phyloP scores from a whole-genome alignment of 768 basidiomycete species.

The Russula abietina region DNA sequence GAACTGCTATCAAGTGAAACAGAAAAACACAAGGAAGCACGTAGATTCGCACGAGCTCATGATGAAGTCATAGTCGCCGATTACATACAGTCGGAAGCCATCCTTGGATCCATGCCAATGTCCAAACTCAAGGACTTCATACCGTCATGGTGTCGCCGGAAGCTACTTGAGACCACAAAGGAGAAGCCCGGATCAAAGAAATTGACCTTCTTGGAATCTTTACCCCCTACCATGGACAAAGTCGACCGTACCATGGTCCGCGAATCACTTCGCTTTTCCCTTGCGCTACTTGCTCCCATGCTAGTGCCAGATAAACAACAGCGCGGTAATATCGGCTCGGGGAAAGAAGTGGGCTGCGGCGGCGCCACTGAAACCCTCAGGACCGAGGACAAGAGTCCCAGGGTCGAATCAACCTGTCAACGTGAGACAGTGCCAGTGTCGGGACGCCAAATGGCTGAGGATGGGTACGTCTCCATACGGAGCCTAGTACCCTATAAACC shows the following conservation, averaged over 20 bases:
- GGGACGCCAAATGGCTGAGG: not conserved
- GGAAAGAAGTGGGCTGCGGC: not conserved
- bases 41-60: not conserved
- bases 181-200: not conserved
- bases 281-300: constrained; percentile 6
- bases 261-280: not conserved
- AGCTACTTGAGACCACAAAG: not conserved
- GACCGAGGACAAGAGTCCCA: not conserved
- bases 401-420: not conserved
- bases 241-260: not conserved
- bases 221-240: not conserved
- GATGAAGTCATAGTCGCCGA: constrained; percentile 1
- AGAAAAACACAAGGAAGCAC: not conserved
- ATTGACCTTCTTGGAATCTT: not conserved
- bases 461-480: not conserved
- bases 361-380: too few relatives aligned
- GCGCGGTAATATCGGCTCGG: not conserved
- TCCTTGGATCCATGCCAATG: not conserved
- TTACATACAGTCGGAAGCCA: not conserved
- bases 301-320: not conserved
- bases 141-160: not conserved
- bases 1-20: not conserved
- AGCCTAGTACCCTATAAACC: not conserved
- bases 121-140: not conserved
- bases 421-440: too few relatives aligned